A percentile compares a stretch with the other conserved stretches of the same genome.
Conservation (phyloP, 2,329 filamentous ascomycete species). For the Penicillium sp. region DNA sequence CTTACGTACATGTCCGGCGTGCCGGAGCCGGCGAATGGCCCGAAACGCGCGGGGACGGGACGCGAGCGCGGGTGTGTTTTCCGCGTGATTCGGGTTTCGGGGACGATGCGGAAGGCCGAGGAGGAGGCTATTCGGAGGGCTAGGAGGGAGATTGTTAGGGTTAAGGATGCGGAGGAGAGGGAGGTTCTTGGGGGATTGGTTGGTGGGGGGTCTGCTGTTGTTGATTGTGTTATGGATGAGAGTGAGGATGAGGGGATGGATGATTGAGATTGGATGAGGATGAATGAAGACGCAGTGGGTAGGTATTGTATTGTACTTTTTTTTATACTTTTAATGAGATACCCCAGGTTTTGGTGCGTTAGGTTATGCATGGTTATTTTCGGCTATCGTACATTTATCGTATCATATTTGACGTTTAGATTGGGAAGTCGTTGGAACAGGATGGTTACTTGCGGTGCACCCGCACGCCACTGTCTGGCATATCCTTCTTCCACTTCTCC, state of each 20-base stretch:
- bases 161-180: constrained; percentile 54
- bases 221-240: constrained; percentile 49
- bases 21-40: constrained; percentile 45
- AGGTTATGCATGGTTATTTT: not conserved
- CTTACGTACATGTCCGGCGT: constrained; percentile 76
- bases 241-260: constrained; percentile 51
- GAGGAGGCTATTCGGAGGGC: constrained; percentile 82
- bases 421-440: constrained; percentile 29
- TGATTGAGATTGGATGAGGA: constrained; percentile 26
- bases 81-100: constrained; percentile 81
- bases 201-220: constrained; percentile 34
- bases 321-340: constrained; percentile 12
- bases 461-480: constrained; percentile 67
- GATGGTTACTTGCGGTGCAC: constrained; percentile 62
- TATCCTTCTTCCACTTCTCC: constrained; percentile 35
- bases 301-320: not conserved
- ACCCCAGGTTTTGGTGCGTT: not conserved
- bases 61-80: constrained; percentile 65
- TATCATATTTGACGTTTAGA: constrained; percentile 7
- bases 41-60: constrained; percentile 23
- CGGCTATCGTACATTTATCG: constrained; percentile 17
- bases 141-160: constrained; percentile 67
- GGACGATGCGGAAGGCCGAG: constrained; percentile 89
- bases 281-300: not conserved
- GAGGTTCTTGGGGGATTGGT: constrained; percentile 44